Percentiles rank a stretch among this genome's conserved stretches.
Conservation (phyloP, 352 stramenopile species). For the Phytophthora multivora region DNA sequence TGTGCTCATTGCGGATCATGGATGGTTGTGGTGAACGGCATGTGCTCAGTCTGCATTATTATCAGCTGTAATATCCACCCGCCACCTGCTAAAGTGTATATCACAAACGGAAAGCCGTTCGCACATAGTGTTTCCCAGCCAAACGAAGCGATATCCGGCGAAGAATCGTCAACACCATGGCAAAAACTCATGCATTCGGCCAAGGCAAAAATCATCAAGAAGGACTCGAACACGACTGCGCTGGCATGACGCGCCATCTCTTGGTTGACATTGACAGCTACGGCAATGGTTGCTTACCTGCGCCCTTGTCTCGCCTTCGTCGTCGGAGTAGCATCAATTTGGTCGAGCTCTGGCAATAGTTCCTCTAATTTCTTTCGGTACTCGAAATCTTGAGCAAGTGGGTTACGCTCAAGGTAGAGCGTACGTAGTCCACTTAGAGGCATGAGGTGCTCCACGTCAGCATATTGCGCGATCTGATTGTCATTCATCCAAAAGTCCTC, state of each 20-base stretch:
- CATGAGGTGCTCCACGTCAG: conserved; percentile 70
- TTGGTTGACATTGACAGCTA: not conserved
- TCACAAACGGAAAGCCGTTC: conserved; percentile 46
- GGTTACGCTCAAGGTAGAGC: conserved; percentile 97
- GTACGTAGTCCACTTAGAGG: conserved; percentile 86
- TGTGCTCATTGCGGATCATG: conserved; percentile 77
- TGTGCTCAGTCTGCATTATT: conserved; percentile 62
- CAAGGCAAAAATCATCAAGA: conserved; percentile 23
- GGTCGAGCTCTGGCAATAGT: conserved; percentile 89
- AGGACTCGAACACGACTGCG: conserved; percentile 10
- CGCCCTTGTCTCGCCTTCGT: conserved; percentile 53
- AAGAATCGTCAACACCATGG: conserved; percentile 5
- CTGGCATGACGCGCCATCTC: conserved; percentile 7
- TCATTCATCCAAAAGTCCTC: conserved; percentile 87
- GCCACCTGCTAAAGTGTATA: conserved; percentile 61
- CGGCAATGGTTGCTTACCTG: conserved; percentile 18
- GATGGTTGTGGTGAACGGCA: conserved; percentile 53
- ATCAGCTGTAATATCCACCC: conserved; percentile 58
- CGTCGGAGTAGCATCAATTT: conserved; percentile 94
- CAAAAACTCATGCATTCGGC: conserved; percentile 21
- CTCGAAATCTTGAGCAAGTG: conserved; percentile 92
- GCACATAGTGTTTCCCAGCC: conserved; percentile 5
- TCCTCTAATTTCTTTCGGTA: conserved; percentile 94
- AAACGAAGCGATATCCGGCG: not conserved
- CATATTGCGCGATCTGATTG: conserved; percentile 65